These are phyloP conservation scores for Tulasnella sp. DNA, from an alignment of 768 basidiomycete species.

Conservation along the genomic window DNA sequence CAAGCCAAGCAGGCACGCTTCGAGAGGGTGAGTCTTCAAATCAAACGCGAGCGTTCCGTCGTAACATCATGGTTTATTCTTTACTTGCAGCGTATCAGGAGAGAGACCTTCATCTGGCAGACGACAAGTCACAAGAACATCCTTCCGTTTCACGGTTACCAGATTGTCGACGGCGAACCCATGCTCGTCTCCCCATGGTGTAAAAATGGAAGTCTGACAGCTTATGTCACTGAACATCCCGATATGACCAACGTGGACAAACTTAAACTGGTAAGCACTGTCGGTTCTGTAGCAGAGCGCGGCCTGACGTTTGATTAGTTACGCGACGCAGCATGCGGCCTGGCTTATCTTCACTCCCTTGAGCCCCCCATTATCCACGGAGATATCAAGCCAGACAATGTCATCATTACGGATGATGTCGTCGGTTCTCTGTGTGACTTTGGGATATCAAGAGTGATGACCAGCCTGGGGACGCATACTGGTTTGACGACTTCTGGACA, in stretches of 20 bases:
- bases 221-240: neutral
- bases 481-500: slow-evolving; percentile 12
- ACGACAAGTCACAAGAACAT: neutral
- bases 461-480: neutral
- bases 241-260: neutral
- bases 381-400: slow-evolving; percentile 17
- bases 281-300: neutral
- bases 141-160: neutral
- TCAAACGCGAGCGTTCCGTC: neutral
- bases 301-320: neutral
- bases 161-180: neutral
- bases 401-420: neutral
- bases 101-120: neutral
- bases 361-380: slow-evolving; percentile 9
- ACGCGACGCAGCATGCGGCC: neutral
- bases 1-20: neutral
- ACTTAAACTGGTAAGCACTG: neutral
- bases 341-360: slow-evolving; percentile 15
- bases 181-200: slow-evolving; percentile 8
- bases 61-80: neutral
- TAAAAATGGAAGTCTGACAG: neutral
- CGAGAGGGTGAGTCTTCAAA: neutral
- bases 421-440: slow-evolving; percentile 7
- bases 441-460: neutral
- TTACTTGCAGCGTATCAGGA: neutral